phyloP scores from a whole-genome alignment of 805 yeast genomes.

The Ogataea zsoltii region DNA sequence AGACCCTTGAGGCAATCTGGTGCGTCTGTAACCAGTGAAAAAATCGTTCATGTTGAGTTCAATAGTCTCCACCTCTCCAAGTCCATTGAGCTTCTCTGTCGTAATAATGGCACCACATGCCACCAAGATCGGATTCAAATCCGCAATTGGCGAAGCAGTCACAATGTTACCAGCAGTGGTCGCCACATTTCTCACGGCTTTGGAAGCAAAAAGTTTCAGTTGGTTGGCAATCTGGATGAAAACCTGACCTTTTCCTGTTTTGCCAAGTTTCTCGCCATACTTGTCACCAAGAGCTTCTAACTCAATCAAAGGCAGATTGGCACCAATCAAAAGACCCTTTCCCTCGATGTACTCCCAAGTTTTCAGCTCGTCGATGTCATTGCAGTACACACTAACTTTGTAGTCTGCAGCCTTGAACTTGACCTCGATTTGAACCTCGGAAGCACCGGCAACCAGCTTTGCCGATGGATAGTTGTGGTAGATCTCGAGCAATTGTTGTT shows the following conservation, averaged over 20 bases:
- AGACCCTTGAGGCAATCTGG: conserved; percentile 38
- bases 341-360: conserved; percentile 39
- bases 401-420: conserved; percentile 44
- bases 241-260: conserved; percentile 34
- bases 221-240: conserved; percentile 40
- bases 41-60: conserved; percentile 40
- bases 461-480: conserved; percentile 36
- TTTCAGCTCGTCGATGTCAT: conserved; percentile 43
- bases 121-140: conserved; percentile 46
- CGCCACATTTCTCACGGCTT: conserved; percentile 51
- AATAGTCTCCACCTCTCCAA: conserved; percentile 25
- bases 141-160: conserved; percentile 52
- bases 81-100: conserved; percentile 33
- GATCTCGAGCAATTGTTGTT: conserved; percentile 38
- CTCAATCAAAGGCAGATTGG: conserved; percentile 41
- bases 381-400: conserved; percentile 40
- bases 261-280: conserved; percentile 26
- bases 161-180: conserved; percentile 52
- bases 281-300: conserved; percentile 39
- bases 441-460: conserved; percentile 48
- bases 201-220: conserved; percentile 47
- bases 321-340: conserved; percentile 44
- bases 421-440: conserved; percentile 49
- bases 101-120: conserved; percentile 42
- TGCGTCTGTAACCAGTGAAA: conserved; percentile 45